A percentile compares a stretch with the other conserved stretches of the same genome.
Conservation (phyloP, 192 early-diverging fungal genomes). For the Linnemannia schmuckeri region DNA sequence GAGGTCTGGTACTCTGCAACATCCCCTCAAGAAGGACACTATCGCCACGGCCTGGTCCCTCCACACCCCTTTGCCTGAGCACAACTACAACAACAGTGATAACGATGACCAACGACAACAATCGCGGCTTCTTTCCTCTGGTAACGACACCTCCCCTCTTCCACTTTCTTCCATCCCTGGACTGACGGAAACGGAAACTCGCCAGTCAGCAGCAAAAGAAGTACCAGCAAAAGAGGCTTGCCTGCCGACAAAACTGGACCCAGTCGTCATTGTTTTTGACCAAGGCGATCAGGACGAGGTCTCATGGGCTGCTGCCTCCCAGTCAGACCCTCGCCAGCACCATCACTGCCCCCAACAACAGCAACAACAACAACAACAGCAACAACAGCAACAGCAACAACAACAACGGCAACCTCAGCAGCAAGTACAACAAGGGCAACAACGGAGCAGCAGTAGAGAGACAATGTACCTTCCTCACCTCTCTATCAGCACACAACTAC, state of each 20-base stretch:
- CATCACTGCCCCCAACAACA: neutral
- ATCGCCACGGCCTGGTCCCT: conserved; percentile 1
- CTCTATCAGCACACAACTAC: neutral
- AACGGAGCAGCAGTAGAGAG: neutral
- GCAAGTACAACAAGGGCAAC: neutral
- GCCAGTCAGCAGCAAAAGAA: neutral
- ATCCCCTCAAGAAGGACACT: conserved; percentile 18
- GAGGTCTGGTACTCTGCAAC: conserved; percentile 12
- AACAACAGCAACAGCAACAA: neutral
- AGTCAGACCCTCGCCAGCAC: neutral
- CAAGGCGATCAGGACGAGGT: neutral
- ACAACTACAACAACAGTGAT: neutral
- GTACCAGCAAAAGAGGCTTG: neutral
- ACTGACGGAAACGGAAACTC: neutral
- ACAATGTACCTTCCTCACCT: neutral
- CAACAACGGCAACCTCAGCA: neutral
- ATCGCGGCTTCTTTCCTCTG: neutral
- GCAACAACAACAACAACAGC: neutral
- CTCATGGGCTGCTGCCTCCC: neutral
- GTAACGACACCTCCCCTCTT: conserved; percentile 16
- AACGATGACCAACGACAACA: neutral
- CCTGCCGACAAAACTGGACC: neutral
- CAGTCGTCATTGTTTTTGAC: neutral
- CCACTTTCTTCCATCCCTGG: neutral
- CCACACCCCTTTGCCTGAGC: neutral